A percentile compares a stretch with the other conserved stretches of the same genome.
phyloP scores from a whole-genome alignment of 345 rosid species.

The Kandelia obovata region DNA sequence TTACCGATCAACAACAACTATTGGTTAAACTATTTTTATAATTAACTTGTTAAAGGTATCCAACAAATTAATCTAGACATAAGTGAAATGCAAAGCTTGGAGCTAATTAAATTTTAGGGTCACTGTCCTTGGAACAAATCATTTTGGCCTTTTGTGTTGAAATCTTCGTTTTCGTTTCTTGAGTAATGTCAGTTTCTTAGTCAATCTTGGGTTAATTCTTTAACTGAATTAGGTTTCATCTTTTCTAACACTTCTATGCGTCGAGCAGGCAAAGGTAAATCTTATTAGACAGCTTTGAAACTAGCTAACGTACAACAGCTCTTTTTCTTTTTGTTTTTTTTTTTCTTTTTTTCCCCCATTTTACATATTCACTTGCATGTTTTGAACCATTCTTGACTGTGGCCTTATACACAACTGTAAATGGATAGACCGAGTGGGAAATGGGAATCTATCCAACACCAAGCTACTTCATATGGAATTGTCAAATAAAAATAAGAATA shows the following conservation, averaged over 20 bases:
- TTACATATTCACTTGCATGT: neutral
- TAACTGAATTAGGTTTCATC: neutral
- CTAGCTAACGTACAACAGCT: too few species aligned
- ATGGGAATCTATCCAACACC: neutral
- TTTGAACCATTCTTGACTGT: neutral
- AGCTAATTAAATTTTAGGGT: too few species aligned
- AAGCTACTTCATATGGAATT: neutral
- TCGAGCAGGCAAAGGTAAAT: too few species aligned
- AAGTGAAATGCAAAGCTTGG: too few species aligned
- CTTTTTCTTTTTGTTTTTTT: too few species aligned
- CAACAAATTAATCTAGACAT: too few species aligned
- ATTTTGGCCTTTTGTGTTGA: neutral
- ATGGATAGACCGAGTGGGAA: neutral
- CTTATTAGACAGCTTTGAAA: too few species aligned
- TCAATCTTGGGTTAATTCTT: neutral
- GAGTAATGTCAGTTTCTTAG: neutral
- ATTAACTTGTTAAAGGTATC: too few species aligned
- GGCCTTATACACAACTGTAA: neutral
- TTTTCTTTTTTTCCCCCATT: too few species aligned
- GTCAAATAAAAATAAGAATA: too few species aligned
- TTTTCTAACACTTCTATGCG: neutral
- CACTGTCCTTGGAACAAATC: neutral
- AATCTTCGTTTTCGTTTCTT: neutral
- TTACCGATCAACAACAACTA: too few species aligned
- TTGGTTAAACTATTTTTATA: too few species aligned